Evolutionary conservation across 1,284 basidiomycete species (phyloP), one percentile per base, ranked within the genome.

Genomic region (Cronartium quercuum): DNA sequence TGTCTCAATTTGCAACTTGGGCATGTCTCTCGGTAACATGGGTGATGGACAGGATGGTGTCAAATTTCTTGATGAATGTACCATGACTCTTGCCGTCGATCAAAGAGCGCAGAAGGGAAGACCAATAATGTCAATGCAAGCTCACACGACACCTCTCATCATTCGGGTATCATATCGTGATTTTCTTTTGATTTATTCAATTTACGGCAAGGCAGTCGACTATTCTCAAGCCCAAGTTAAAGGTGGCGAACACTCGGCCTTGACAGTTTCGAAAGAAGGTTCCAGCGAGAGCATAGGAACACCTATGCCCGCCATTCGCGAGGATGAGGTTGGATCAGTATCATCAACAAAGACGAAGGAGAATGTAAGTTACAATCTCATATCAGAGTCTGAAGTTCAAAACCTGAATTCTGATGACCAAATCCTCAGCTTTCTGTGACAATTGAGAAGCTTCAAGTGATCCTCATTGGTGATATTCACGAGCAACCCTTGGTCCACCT

Each of bases 401-500:
- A 10, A 51, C 24, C 12, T 51, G 13, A 51, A 6, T 15, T 51
- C 5, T 15, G 35, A 61, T 61, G 70, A 3, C 29, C 51, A 24
- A 38, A 41, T 24, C 40, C 68, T 0, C 77, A 94, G 90, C 85
- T 96, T 76, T 90, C 89, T 80, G 90, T 87, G 0, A 88, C 88
- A 0, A 87, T 95, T 76, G 91, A 94, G 77, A 95, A 95, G 2
- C 90, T 98, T 83, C 90, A 94, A 77, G 84, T 98, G 40, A 88
- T 99, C 63, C 85, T 99, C 41, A 96, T 99, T 76, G 93, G 95
- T 2, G 96, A 98, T 82, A 83, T 93, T 76, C 91, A 98, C 79
- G 94, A 98, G 79, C 89, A 98, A 79, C 96, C 96, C 0, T 87
- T 98, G 84, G 84, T 98, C 29, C 93, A 98, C 82, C 82, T 98